A percentile compares a stretch with the other conserved stretches of the same genome.
Evolutionary conservation across 441 rosid genomes (phyloP).

Genomic region (Manihot esculenta): DNA sequence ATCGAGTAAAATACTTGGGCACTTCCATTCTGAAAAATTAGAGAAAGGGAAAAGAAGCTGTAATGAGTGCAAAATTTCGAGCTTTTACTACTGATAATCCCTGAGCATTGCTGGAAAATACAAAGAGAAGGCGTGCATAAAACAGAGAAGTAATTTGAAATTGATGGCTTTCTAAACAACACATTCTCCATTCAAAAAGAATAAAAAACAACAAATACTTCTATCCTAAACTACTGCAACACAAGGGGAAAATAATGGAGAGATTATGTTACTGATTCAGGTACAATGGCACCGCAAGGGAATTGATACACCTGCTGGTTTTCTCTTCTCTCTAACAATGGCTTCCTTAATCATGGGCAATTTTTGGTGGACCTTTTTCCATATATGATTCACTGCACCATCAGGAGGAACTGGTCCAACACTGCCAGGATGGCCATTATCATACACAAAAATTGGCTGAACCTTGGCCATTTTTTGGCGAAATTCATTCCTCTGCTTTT

Average conservation of each 20-base stretch:
- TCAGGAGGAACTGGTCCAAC: conserved; percentile 58
- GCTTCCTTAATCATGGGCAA: conserved; percentile 76
- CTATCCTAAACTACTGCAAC: no score
- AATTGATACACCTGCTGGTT: conserved; percentile 58
- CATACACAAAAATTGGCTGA: conserved; percentile 62
- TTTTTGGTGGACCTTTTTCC: conserved; percentile 78
- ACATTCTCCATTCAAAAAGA: neutral
- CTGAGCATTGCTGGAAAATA: no score
- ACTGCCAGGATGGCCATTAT: conserved; percentile 59
- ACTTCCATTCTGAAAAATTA: no score
- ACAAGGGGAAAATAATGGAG: neutral
- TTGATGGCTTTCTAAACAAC: neutral
- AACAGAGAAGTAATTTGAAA: no score
- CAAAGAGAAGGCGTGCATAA: no score
- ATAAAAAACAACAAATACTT: no score
- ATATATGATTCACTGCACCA: conserved; percentile 89
- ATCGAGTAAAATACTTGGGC: no score
- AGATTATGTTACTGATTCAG: conserved; percentile 25
- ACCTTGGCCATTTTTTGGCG: conserved; percentile 52
- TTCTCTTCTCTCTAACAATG: conserved; percentile 65
- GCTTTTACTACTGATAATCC: no score
- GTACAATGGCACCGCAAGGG: conserved; percentile 86
- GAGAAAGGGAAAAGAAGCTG: no score
- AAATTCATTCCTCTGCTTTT: conserved; percentile 43
- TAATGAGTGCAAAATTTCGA: no score